Evolutionary conservation across 2,329 filamentous ascomycete genomes (phyloP), one percentile per base, ranked within the genome.

Genomic region (Pyrenochaeta sp.): DNA sequence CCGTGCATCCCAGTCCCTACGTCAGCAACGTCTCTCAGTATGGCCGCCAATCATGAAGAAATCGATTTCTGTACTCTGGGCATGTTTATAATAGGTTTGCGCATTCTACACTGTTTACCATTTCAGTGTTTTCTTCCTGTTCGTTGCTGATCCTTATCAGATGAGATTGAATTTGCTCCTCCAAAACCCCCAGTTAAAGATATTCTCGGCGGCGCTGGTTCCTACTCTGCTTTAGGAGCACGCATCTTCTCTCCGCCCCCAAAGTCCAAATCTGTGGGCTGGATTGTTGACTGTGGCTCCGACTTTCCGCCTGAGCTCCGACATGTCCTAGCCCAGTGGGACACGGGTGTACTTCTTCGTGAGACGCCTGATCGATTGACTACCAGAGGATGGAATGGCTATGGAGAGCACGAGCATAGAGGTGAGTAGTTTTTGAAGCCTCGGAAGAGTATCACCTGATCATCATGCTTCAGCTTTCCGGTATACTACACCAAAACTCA

Each of bases 331-430:
- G 73, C 80, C 10, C 79, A 82, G 29, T 96, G 94, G 92, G 73
- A 84, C 11, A 96, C 92, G 1, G 82, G 83, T 5, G 88, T 83
- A 14, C 63, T 90, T 11, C 75, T 94, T 53, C 83, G 91, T 39
- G 74, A 83, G 35, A 85, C 88, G 40, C 76, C 78, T 1, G 70
- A 79, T 6, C 84, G 89, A 17, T 77, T 89, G 35, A 97, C 93
- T 2, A 99, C 94, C 0, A 84, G 90, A 31, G 92, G 88, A 31
- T 96, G 90, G 90, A 97, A 97, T 68, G 89, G 89, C 35, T 97
- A 97, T 67, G 84, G 86, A 24, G 80, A 82, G 21, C 79, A 83
- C 38, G 83, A 84, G 46, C 82, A 89, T 67, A 81, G 85, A 74
- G 77, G 81, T 74, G 53, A 7, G 29, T 37, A 21, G 9, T 19